Evolutionary conservation across 2,329 filamentous ascomycete species (phyloP).

Genomic region (Fusarium neocosmosporiellum): DNA sequence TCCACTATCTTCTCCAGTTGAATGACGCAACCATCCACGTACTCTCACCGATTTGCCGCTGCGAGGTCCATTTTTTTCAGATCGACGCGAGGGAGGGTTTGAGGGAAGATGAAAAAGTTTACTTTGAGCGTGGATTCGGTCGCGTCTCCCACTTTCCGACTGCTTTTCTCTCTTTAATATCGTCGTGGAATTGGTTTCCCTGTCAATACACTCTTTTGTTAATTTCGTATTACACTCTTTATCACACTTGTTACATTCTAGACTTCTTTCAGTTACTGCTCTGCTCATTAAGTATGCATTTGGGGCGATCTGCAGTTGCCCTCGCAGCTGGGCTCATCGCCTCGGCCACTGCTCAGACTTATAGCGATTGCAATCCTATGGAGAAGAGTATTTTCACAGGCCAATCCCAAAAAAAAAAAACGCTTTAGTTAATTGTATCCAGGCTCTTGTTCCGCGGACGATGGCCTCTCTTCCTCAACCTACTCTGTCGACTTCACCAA

Average conservation of each 20-base stretch:
- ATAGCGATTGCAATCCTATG: conserved; percentile 36
- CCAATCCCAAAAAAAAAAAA: background rate
- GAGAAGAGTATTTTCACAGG: conserved; percentile 21
- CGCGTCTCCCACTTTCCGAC: background rate
- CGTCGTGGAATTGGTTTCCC: background rate
- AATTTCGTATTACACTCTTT: background rate
- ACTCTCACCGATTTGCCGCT: background rate
- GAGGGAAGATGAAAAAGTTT: background rate
- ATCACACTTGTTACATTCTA: background rate
- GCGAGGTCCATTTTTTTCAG: background rate
- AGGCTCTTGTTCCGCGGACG: conserved; percentile 21
- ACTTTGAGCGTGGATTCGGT: background rate
- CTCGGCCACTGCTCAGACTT: conserved; percentile 28
- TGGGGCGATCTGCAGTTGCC: conserved; percentile 8
- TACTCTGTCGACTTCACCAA: conserved; percentile 37
- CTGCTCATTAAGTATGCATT: conserved; percentile 5
- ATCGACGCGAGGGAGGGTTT: background rate
- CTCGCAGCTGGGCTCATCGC: conserved; percentile 25
- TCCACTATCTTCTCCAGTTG: background rate
- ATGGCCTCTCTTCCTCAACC: conserved; percentile 26
- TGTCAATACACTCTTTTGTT: background rate
- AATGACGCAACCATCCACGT: conserved; percentile 7
- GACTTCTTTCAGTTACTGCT: background rate
- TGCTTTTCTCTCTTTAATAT: background rate
- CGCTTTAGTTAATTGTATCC: background rate